A percentile compares a stretch with the other conserved stretches of the same genome.
These are phyloP conservation scores for Acacia crassicarpa DNA, from an alignment of 306 rosid species.

Conservation along the genomic window DNA sequence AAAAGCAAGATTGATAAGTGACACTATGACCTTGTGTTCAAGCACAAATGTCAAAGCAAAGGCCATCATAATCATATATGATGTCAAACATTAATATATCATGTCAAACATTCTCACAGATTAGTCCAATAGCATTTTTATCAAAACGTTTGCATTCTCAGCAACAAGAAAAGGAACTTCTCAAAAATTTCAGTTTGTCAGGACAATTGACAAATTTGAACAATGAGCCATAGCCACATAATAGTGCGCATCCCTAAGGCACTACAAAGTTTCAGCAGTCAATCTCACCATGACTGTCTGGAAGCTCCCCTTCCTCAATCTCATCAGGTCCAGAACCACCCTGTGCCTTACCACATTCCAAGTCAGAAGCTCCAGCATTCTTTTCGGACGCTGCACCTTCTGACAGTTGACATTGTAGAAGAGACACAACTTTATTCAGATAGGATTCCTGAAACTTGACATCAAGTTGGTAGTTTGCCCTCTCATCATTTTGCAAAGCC, in stretches of 20 bases:
- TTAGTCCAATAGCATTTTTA: background rate
- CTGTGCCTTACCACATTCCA: constrained; percentile 35
- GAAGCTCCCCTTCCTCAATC: constrained; percentile 98
- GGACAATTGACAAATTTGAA: constrained; percentile 22
- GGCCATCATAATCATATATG: constrained; percentile 15
- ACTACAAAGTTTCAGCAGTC: constrained; percentile 33
- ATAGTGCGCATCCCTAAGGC: constrained; percentile 8
- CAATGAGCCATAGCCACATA: constrained; percentile 9
- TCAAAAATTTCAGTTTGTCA: constrained; percentile 1
- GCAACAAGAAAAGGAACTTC: background rate
- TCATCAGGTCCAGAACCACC: constrained; percentile 57
- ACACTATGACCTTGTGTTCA: constrained; percentile 12
- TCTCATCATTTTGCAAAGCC: constrained; percentile 97
- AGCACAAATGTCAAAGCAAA: constrained; percentile 21
- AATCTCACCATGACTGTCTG: constrained; percentile 87
- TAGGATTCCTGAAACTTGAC: constrained; percentile 97
- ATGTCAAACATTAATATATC: constrained; percentile 19
- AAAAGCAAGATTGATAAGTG: constrained; percentile 20
- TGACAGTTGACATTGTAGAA: constrained; percentile 83
- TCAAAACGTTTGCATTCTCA: background rate
- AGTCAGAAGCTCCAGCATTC: constrained; percentile 47
- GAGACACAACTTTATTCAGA: constrained; percentile 75
- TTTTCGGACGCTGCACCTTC: constrained; percentile 88
- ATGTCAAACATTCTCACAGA: constrained; percentile 9
- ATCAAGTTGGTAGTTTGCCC: constrained; percentile 97